Base-by-base conservation (phyloP, 2,329 filamentous ascomycete species). In the Curvularia eragrostidis region DNA sequence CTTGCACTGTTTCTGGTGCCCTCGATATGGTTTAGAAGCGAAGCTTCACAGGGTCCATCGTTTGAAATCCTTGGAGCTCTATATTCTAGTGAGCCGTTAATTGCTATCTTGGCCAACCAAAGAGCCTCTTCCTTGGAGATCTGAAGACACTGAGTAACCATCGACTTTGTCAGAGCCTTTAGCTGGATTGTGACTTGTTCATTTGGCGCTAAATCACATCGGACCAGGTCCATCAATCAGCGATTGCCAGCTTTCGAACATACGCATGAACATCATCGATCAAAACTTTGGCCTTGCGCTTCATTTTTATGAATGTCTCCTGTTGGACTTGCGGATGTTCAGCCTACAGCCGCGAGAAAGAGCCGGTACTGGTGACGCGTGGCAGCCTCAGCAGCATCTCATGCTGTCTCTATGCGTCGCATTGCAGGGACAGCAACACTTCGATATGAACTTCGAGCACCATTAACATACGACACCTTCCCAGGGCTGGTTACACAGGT, bases 341-440 rank as follows among this genome's bases (percentile, higher is more conserved):
- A 15, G 19, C 13, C 32, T 12, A 19, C 18, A 2, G 15, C 9
- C 7, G 34, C 15, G 12, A 18, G 47, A 38, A 24, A 10, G 23
- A 46, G 42, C 30, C 19, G 13, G 21, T 46, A n/a, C 24, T 15
- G 30, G n/a, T 41, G 42, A 30, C 51, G 51, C 41, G 47, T 49
- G 34, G 34, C 24, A 12, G 34, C 34, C 15, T 39, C 34, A 39
- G 21, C 34, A n/a, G 32, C 34, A 49, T 39, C 32, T 23, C 24
- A 39, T n/a, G 23, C 18, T 10, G 19, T 28, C 30, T 24, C 21
- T 7, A 49, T 39, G 21, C 23, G 21, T 26, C 15, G 34, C 23
- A 28, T 39, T 26, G 34, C 47, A 39, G 34, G n/a, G 32, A 49
- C 47, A 49, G n/a, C 23, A 23, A 39, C 23, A 26, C 23, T 6